phyloP scores from a whole-genome alignment of 139 green algal species.

The Nannochloris sp. region DNA sequence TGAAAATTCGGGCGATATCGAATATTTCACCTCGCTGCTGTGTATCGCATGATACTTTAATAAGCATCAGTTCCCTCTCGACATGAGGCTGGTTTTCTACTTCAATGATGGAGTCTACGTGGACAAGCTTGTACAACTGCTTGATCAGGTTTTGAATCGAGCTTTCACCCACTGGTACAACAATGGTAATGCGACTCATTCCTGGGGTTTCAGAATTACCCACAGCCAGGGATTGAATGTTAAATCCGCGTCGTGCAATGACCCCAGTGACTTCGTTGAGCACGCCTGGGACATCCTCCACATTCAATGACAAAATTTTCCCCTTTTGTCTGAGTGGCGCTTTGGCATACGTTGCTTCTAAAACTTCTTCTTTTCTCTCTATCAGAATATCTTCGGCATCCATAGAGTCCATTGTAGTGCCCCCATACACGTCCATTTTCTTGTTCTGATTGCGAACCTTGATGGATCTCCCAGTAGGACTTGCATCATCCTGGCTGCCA shows the following conservation, averaged over 20 bases:
- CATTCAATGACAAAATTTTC: conserved; percentile 83
- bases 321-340: conserved; percentile 28
- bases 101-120: conserved; percentile 62
- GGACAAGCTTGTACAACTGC: conserved; percentile 86
- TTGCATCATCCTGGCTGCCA: conserved; percentile 2
- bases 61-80: conserved; percentile 86
- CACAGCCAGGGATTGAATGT: conserved; percentile 93
- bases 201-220: conserved; percentile 72
- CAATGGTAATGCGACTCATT: conserved; percentile 81
- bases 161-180: conserved; percentile 69
- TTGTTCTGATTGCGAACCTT: not conserved
- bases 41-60: conserved; percentile 78
- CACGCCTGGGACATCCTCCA: conserved; percentile 83
- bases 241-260: conserved; percentile 94
- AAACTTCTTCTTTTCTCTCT: conserved; percentile 41
- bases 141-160: conserved; percentile 80
- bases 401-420: too few relatives aligned
- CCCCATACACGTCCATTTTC: not conserved
- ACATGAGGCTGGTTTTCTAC: conserved; percentile 69
- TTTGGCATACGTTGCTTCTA: conserved; percentile 42
- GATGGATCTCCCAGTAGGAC: not conserved
- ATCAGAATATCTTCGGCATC: not conserved
- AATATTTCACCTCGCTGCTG: conserved; percentile 69
- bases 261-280: conserved; percentile 93
- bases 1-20: conserved; percentile 86